Percentiles rank a stretch among this genome's conserved stretches.
Conservation (phyloP, 1,284 basidiomycete genomes). For the Trichosporon sp. region DNA sequence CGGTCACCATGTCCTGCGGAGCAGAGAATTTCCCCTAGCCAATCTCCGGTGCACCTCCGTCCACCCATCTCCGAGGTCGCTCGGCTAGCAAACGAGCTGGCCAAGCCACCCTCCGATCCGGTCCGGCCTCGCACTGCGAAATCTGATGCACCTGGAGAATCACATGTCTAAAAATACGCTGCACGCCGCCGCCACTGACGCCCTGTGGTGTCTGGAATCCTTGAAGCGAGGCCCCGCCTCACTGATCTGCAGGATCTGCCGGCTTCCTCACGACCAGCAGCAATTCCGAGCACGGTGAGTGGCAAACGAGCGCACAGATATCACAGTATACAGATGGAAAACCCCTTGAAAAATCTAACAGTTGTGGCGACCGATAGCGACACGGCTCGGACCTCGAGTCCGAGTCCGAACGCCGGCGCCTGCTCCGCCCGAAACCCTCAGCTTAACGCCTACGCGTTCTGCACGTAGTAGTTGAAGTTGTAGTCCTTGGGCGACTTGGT, state of each 20-base stretch:
- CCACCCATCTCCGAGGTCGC: not conserved
- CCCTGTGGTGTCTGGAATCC: not conserved
- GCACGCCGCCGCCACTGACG: not conserved
- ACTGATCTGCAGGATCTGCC: not conserved
- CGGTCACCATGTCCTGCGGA: not conserved
- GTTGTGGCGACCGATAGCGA: not conserved
- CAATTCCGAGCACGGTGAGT: not conserved
- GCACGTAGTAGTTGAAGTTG: constrained; percentile 54
- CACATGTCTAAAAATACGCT: not conserved
- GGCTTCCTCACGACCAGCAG: not conserved
- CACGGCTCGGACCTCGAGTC: constrained; percentile 1
- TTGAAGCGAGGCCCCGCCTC: not conserved
- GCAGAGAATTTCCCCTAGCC: not conserved
- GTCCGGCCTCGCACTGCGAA: not conserved
- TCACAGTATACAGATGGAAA: not conserved
- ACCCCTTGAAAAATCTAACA: not conserved
- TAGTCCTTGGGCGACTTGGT: constrained; percentile 44
- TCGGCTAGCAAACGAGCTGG: not conserved
- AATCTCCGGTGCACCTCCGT: not conserved
- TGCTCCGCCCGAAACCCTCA: not conserved
- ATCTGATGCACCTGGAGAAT: not conserved
- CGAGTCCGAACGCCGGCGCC: not conserved
- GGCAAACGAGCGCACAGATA: not conserved
- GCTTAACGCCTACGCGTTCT: not conserved
- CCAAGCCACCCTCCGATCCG: not conserved